These are phyloP conservation scores for Psilocybe tampanensis DNA, from an alignment of 768 basidiomycete genomes.

Conservation along the genomic window DNA sequence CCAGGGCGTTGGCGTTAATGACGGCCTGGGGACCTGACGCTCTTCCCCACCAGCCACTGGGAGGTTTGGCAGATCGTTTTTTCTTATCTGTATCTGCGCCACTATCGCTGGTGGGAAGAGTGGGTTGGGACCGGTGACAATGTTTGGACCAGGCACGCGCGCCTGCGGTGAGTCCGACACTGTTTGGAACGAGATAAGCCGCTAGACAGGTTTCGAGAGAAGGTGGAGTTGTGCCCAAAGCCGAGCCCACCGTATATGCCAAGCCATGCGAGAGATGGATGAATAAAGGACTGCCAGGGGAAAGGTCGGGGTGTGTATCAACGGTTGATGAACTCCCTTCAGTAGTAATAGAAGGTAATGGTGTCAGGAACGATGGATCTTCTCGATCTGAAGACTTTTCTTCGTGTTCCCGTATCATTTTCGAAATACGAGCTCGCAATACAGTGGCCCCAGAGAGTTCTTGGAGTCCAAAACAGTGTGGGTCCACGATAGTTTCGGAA, in stretches of 20 bases:
- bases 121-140: conserved; percentile 50
- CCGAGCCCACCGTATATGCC: conserved; percentile 63
- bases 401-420: conserved; percentile 2
- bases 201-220: conserved; percentile 48
- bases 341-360: background rate
- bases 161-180: conserved; percentile 53
- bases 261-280: conserved; percentile 52
- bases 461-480: conserved; percentile 44
- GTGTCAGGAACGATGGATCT: background rate
- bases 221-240: conserved; percentile 52
- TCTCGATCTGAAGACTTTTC: background rate
- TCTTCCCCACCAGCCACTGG: conserved; percentile 59
- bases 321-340: background rate
- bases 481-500: conserved; percentile 17
- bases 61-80: conserved; percentile 11
- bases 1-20: conserved; percentile 55
- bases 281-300: conserved; percentile 32
- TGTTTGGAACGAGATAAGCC: conserved; percentile 54
- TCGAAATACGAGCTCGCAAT: conserved; percentile 38
- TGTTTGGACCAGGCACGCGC: conserved; percentile 72
- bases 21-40: conserved; percentile 52
- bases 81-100: conserved; percentile 12
- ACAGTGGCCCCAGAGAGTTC: conserved; percentile 42
- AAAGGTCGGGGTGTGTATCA: background rate
- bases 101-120: background rate